A percentile compares a stretch with the other conserved stretches of the same genome.
phyloP scores from a whole-genome alignment of 129 eudicot genomes.

The Escallonia herrerae region DNA sequence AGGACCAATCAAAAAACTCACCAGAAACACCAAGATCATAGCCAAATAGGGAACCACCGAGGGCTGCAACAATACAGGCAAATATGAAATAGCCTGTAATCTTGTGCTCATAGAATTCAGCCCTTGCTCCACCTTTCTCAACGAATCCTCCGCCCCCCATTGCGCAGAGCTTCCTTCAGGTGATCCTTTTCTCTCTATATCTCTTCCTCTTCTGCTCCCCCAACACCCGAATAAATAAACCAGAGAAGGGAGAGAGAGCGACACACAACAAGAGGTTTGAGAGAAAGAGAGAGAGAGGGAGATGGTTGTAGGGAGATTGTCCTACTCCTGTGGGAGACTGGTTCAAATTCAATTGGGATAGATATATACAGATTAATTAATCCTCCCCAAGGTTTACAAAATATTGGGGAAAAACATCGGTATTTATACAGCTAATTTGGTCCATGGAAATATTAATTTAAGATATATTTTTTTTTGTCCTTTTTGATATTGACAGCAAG shows the following conservation, averaged over 20 bases:
- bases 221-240: not conserved
- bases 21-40: slow-evolving; percentile 97
- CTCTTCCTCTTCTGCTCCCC: not conserved
- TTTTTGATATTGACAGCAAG: too few species aligned
- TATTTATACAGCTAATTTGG: too few species aligned
- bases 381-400: too few species aligned
- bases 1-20: slow-evolving; percentile 17
- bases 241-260: not conserved
- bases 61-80: slow-evolving; percentile 74
- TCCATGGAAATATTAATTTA: too few species aligned
- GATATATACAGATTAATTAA: too few species aligned
- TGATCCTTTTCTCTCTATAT: not conserved
- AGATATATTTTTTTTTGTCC: too few species aligned
- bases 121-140: slow-evolving; percentile 44
- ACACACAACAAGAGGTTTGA: not conserved
- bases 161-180: not conserved
- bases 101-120: slow-evolving; percentile 52
- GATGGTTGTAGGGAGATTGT: too few species aligned
- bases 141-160: slow-evolving; percentile 87
- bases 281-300: too few species aligned
- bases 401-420: too few species aligned
- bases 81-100: slow-evolving; percentile 61
- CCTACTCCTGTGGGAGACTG: too few species aligned
- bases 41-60: slow-evolving; percentile 89
- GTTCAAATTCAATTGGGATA: too few species aligned